Conservation (phyloP, 768 basidiomycete genomes). For the Russula sp. region DNA sequence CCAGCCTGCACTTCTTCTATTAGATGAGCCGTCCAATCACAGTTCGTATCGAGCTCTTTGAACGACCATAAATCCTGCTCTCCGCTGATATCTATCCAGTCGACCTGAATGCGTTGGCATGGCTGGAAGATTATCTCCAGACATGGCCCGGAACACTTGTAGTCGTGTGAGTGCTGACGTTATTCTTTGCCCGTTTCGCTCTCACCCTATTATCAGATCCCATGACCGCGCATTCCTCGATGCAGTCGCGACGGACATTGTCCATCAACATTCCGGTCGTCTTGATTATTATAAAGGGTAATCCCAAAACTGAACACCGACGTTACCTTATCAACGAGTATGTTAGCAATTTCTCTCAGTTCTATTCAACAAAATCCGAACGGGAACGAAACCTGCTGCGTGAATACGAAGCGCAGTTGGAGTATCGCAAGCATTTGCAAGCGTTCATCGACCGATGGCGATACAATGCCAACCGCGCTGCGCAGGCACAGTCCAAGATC, state of each 20-base stretch:
- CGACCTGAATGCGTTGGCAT: slow-evolving; percentile 94
- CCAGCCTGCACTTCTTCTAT: slow-evolving; percentile 68
- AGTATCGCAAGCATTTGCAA: slow-evolving; percentile 91
- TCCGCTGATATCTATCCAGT: slow-evolving; percentile 43
- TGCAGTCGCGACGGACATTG: slow-evolving; percentile 95
- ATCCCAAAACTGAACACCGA: slow-evolving; percentile 19
- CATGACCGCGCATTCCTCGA: slow-evolving; percentile 99
- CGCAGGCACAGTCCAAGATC: slow-evolving; percentile 79
- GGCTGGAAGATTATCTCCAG: slow-evolving; percentile 96
- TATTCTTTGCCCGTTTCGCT: neutral
- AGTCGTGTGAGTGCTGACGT: slow-evolving; percentile 68
- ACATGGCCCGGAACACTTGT: slow-evolving; percentile 91
- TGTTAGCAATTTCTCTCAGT: slow-evolving; percentile 91
- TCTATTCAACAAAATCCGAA: slow-evolving; percentile 98
- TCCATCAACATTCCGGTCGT: slow-evolving; percentile 91
- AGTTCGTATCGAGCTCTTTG: slow-evolving; percentile 47
- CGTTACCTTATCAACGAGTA: slow-evolving; percentile 12
- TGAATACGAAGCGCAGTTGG: slow-evolving; percentile 96
- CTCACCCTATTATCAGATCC: slow-evolving; percentile 49
- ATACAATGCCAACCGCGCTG: slow-evolving; percentile 93
- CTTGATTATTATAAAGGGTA: slow-evolving; percentile 98
- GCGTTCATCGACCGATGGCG: slow-evolving; percentile 99
- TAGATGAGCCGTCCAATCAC: slow-evolving; percentile 97
- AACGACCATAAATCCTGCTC: neutral
- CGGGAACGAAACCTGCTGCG: slow-evolving; percentile 86